Percentiles rank a stretch among this genome's conserved stretches.
Evolutionary conservation across 2,329 filamentous ascomycete species (phyloP).

Genomic region (Nemania sp.): DNA sequence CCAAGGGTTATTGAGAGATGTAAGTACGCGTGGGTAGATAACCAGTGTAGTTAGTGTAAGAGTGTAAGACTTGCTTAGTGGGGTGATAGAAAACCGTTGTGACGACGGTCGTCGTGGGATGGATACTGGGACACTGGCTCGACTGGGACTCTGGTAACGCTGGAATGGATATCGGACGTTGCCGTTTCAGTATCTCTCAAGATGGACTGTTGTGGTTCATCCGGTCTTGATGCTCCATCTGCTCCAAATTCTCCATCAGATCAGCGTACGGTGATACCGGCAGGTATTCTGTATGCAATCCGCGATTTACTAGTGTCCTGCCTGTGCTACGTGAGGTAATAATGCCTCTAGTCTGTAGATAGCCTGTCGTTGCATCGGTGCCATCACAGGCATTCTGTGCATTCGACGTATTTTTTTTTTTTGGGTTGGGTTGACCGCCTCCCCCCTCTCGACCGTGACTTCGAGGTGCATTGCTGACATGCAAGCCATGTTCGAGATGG

Average conservation of each 20-base stretch:
- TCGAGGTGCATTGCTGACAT: constrained; percentile 39
- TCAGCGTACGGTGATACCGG: constrained; percentile 25
- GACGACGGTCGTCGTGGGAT: constrained; percentile 33
- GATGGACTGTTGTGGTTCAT: constrained; percentile 7
- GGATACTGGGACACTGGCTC: not conserved
- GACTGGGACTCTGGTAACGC: not conserved
- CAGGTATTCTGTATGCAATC: constrained; percentile 9
- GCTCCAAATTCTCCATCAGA: constrained; percentile 17
- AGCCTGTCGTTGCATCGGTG: constrained; percentile 14
- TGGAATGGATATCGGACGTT: constrained; percentile 39
- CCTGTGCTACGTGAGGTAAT: constrained; percentile 27
- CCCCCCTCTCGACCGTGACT: constrained; percentile 25
- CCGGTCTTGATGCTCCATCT: constrained; percentile 18
- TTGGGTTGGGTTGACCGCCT: constrained; percentile 31
- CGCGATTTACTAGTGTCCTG: not conserved
- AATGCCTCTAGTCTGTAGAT: no score
- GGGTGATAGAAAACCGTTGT: constrained; percentile 10
- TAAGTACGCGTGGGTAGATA: not conserved
- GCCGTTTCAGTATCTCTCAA: constrained; percentile 39
- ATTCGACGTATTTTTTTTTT: constrained; percentile 1
- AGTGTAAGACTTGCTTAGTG: constrained; percentile 3
- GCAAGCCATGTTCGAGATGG: constrained; percentile 36
- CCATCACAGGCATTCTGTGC: constrained; percentile 3
- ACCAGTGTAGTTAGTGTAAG: not conserved
- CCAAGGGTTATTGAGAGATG: not conserved